Evolutionary conservation across 495 filamentous ascomycete species (phyloP).

Genomic region (Parathielavia appendiculata): DNA sequence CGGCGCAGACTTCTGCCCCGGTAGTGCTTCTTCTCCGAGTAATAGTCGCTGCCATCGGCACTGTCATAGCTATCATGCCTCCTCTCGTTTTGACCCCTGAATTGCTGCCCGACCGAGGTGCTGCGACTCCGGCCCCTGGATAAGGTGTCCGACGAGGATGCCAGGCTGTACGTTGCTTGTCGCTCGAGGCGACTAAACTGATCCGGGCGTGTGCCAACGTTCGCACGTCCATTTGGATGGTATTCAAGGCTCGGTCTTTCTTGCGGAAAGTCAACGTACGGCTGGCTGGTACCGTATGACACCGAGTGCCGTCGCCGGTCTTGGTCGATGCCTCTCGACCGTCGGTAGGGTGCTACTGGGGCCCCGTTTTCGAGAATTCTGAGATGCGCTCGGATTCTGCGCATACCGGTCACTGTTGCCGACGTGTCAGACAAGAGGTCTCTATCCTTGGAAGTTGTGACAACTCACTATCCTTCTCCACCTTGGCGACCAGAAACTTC

Average conservation of each 20-base stretch:
- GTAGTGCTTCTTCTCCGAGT: conserved; percentile 18
- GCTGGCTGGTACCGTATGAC: background rate
- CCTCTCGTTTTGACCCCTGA: conserved; percentile 9
- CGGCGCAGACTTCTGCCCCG: conserved; percentile 12
- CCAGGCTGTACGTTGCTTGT: conserved; percentile 16
- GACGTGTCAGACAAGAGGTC: background rate
- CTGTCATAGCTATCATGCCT: conserved; percentile 17
- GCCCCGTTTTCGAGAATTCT: conserved; percentile 19
- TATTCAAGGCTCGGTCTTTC: conserved; percentile 15
- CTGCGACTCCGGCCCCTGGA: conserved; percentile 12
- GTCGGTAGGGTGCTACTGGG: conserved; percentile 10
- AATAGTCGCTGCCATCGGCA: conserved; percentile 14
- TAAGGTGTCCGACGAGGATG: conserved; percentile 5
- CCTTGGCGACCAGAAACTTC: conserved; percentile 24
- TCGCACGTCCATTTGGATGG: conserved; percentile 4
- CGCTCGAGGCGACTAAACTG: conserved; percentile 19
- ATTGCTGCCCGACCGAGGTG: conserved; percentile 7
- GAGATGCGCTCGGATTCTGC: conserved; percentile 22
- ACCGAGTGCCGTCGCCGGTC: conserved; percentile 14
- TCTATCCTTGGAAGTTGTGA: background rate
- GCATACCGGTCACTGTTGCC: conserved; percentile 14
- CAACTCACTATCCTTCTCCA: conserved; percentile 23
- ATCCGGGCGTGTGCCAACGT: conserved; percentile 16
- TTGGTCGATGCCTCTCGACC: conserved; percentile 13
- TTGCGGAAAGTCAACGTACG: conserved; percentile 2